Base-by-base conservation (phyloP, 768 basidiomycete species). In the Hygrocybe coccinea region DNA sequence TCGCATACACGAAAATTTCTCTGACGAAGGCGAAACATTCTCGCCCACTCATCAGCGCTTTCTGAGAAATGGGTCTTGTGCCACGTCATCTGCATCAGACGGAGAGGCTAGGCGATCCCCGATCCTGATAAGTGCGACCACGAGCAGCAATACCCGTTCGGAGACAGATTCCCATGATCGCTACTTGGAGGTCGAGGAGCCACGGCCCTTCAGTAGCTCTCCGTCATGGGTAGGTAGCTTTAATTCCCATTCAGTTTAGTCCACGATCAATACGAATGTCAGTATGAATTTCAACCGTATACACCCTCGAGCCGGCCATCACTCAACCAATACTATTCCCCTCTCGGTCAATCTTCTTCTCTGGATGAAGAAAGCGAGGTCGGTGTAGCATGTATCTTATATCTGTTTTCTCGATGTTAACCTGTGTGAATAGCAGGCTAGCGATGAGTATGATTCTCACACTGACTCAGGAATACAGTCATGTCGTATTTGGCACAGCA, bases 1-100 rank as follows among this genome's bases (percentile, higher is more conserved):
- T 21, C 43, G 43, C 19, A 22, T 55, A 24, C 54, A 25, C 22
- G 54, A 48, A 22, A 35, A 19, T 11, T 48, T 55, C 45, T 47
- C 44, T 17, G 34, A 47, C 15, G 17, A 48, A 5, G 54, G 35
- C 12, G 39, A 21, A 34, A 34, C 11, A 5, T 7, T 50, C 33
- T 11, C 14, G 15, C 49, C n/a, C 29, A 17, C 15, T 14, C 49
- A 50, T 33, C 8, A 37, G 29, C 49, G 21, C 5, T 15, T 41
- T 14, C 11, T 38, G 41, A 54, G 29, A 41, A 43, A 11, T 10
- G 39, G n/a, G 34, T n/a, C 34, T 21, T 37, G 37, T 36, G 17
- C 50, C 12, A 36, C 35, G 17, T 21, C 24, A 49, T 35, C 24
- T 21, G 6, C n/a, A 25, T 29, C 33, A 29, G 48, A 49, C 4